phyloP scores from a whole-genome alignment of 345 rosid genomes.

The Linum usitatissimum region DNA sequence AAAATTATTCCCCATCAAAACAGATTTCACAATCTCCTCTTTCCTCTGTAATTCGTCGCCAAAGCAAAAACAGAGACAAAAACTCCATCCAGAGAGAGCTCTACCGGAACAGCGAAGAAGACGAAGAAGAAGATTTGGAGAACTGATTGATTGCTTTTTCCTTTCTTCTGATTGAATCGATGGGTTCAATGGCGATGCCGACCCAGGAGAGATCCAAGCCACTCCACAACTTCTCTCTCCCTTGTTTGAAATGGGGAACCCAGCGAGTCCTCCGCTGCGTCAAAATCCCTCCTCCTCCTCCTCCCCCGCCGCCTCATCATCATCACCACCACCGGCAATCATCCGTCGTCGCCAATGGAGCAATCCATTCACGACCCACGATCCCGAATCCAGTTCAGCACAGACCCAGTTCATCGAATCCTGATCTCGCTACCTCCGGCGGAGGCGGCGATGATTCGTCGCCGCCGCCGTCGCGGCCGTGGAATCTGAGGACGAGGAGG shows the following conservation, averaged over 20 bases:
- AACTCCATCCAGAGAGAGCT: neutral
- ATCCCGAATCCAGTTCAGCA: neutral
- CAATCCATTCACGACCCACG: neutral
- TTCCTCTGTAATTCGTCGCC: neutral
- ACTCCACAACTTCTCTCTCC: slow-evolving; percentile 51
- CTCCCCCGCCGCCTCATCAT: neutral
- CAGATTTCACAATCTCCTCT: neutral
- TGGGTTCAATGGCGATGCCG: slow-evolving; percentile 9
- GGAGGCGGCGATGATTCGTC: neutral
- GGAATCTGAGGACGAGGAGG: slow-evolving; percentile 5
- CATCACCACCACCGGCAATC: neutral
- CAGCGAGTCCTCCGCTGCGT: slow-evolving; percentile 41
- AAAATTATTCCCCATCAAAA: neutral
- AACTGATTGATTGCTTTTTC: neutral
- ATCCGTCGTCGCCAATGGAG: neutral
- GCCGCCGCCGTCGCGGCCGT: neutral
- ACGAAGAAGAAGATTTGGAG: neutral
- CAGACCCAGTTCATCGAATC: neutral
- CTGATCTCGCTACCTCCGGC: neutral
- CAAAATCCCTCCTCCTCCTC: slow-evolving; percentile 18
- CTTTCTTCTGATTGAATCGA: neutral
- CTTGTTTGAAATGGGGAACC: slow-evolving; percentile 44
- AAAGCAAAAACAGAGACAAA: too few species aligned
- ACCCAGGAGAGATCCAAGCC: slow-evolving; percentile 37
- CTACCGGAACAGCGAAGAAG: neutral